Percentiles rank a stretch among this genome's conserved stretches.
These are phyloP conservation scores for Pseudocercospora cruenta DNA, from an alignment of 2,329 filamentous ascomycete species.

Conservation along the genomic window DNA sequence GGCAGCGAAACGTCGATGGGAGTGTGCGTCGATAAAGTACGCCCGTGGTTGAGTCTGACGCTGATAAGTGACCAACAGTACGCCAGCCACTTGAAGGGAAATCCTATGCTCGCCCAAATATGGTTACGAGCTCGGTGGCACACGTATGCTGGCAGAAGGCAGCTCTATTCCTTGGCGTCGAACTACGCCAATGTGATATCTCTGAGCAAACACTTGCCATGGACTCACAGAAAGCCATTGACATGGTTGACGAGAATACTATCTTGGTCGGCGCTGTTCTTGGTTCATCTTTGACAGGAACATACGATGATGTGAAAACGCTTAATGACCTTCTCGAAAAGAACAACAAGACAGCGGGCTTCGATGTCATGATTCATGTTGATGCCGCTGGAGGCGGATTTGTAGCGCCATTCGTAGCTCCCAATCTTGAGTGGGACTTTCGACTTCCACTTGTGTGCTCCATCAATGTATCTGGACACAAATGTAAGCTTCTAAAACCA, in stretches of 20 bases:
- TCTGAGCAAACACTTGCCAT: not conserved
- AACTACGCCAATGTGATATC: not conserved
- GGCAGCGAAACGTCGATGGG: not conserved
- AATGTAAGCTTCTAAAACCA: constrained; percentile 32
- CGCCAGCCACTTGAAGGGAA: too few species aligned
- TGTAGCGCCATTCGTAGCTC: constrained; percentile 64
- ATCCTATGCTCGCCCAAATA: not conserved
- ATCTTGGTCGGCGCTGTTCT: constrained; percentile 76
- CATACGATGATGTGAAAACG: constrained; percentile 72
- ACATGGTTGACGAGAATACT: constrained; percentile 64
- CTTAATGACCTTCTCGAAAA: constrained; percentile 67
- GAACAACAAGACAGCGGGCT: constrained; percentile 63
- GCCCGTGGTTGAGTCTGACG: not conserved
- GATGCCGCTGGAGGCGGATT: constrained; percentile 66
- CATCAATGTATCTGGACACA: constrained; percentile 69
- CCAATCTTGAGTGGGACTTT: constrained; percentile 66
- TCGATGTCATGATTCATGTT: constrained; percentile 70
- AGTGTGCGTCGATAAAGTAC: not conserved
- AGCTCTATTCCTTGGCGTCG: not conserved
- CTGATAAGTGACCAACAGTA: not conserved
- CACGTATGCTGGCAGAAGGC: constrained; percentile 1
- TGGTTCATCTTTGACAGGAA: constrained; percentile 73
- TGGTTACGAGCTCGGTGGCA: not conserved
- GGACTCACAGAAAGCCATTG: not conserved
- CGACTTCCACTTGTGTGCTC: constrained; percentile 64